Evolutionary conservation across 2,329 filamentous ascomycete species (phyloP).

Genomic region (Saccharata proteae): DNA sequence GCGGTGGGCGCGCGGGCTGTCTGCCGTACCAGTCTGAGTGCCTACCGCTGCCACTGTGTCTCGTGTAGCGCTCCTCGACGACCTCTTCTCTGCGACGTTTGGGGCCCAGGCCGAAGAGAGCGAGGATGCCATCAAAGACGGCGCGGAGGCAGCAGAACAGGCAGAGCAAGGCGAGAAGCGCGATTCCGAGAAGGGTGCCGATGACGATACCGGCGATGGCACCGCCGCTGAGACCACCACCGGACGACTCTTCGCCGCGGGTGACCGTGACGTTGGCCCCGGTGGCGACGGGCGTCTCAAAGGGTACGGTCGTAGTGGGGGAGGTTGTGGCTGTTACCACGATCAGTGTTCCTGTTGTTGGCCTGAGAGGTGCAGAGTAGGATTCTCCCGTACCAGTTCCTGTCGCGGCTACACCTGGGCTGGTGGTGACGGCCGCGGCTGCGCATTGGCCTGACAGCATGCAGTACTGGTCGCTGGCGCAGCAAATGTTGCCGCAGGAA

Average conservation of each 20-base stretch:
- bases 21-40: slow-evolving; percentile 32
- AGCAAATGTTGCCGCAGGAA: slow-evolving; percentile 59
- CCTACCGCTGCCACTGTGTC: slow-evolving; percentile 37
- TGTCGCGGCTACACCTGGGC: slow-evolving; percentile 20
- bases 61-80: slow-evolving; percentile 49
- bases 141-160: slow-evolving; percentile 52
- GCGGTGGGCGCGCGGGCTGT: slow-evolving; percentile 21
- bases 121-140: slow-evolving; percentile 47
- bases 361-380: slow-evolving; percentile 30
- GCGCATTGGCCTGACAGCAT: slow-evolving; percentile 44
- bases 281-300: slow-evolving; percentile 41
- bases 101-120: slow-evolving; percentile 49
- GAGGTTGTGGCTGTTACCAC: slow-evolving; percentile 33
- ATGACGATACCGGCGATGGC: slow-evolving; percentile 76
- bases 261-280: slow-evolving; percentile 32
- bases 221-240: slow-evolving; percentile 47
- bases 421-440: slow-evolving; percentile 40
- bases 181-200: slow-evolving; percentile 54
- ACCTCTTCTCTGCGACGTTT: slow-evolving; percentile 44
- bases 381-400: slow-evolving; percentile 31
- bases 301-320: slow-evolving; percentile 37
- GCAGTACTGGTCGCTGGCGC: slow-evolving; percentile 58
- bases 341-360: slow-evolving; percentile 43
- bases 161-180: slow-evolving; percentile 57
- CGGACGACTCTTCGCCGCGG: slow-evolving; percentile 15